Conservation (phyloP, 1,284 basidiomycete species). For the Tilletia caries region DNA sequence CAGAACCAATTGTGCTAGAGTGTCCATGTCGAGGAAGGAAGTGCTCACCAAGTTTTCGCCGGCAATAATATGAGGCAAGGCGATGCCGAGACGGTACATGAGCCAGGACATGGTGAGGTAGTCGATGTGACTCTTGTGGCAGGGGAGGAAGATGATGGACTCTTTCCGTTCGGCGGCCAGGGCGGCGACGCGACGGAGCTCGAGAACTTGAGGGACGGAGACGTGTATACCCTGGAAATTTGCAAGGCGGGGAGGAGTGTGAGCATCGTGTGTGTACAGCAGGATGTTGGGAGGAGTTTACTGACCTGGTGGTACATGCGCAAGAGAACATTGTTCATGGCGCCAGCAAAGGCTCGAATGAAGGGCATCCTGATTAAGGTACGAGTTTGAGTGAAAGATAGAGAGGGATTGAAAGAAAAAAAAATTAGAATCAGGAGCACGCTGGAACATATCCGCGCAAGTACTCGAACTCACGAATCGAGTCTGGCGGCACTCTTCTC, state of each 20-base stretch:
- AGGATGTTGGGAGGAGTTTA: no score
- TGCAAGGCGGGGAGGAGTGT: no score
- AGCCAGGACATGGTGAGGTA: slow-evolving; percentile 47
- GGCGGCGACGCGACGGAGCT: slow-evolving; percentile 45
- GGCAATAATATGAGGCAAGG: slow-evolving; percentile 54
- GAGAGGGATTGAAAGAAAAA: neutral
- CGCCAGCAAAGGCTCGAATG: slow-evolving; percentile 34
- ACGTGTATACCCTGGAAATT: slow-evolving; percentile 38
- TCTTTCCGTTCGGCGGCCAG: slow-evolving; percentile 50
- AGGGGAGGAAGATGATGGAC: slow-evolving; percentile 54
- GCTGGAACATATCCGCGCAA: neutral
- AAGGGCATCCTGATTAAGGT: slow-evolving; percentile 27
- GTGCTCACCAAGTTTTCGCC: slow-evolving; percentile 40
- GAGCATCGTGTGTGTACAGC: no score
- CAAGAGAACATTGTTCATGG: slow-evolving; percentile 53
- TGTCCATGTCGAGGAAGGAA: neutral
- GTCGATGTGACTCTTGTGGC: slow-evolving; percentile 55
- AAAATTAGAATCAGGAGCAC: neutral
- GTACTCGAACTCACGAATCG: slow-evolving; percentile 30
- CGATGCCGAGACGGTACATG: slow-evolving; percentile 52
- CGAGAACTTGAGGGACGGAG: slow-evolving; percentile 44
- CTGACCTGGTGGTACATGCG: slow-evolving; percentile 49
- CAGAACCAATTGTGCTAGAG: neutral
- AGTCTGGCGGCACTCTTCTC: slow-evolving; percentile 37
- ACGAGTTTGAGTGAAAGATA: no score